A percentile compares a stretch with the other conserved stretches of the same genome.
These are phyloP conservation scores for Aspergillus spinulosporus DNA, from an alignment of 2,329 filamentous ascomycete genomes.

Conservation along the genomic window DNA sequence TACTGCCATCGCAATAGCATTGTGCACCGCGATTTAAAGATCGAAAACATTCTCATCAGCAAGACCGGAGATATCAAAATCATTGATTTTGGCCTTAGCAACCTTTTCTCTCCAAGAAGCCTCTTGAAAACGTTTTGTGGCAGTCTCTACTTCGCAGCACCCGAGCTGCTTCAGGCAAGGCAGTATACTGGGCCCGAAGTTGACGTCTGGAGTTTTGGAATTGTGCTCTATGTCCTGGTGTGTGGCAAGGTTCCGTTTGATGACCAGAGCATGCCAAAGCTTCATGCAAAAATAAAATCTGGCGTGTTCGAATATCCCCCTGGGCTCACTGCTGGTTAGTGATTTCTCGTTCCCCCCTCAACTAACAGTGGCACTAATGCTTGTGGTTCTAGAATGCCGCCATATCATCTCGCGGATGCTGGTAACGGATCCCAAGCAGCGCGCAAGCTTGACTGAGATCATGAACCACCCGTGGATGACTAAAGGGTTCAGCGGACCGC, in stretches of 20 bases:
- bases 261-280: conserved; percentile 96
- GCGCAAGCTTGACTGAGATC: conserved; percentile 85
- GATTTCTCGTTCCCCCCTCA: not conserved
- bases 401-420: conserved; percentile 92
- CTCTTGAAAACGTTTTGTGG: conserved; percentile 97
- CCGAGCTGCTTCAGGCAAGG: conserved; percentile 87
- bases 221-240: conserved; percentile 93
- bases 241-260: conserved; percentile 98
- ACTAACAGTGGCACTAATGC: conserved; percentile 39
- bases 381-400: conserved; percentile 70
- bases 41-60: conserved; percentile 98
- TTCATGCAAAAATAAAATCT: conserved; percentile 99
- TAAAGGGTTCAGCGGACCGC: conserved; percentile 82
- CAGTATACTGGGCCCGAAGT: conserved; percentile 96
- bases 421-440: conserved; percentile 85
- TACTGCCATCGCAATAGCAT: conserved; percentile 99
- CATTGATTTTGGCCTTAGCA: conserved; percentile 97
- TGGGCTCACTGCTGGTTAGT: conserved; percentile 83
- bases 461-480: conserved; percentile 95
- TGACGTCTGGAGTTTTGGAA: conserved; percentile 98
- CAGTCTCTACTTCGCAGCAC: conserved; percentile 95
- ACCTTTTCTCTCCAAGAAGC: conserved; percentile 81
- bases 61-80: conserved; percentile 99
- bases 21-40: conserved; percentile 95
- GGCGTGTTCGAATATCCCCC: conserved; percentile 92